Percentiles rank a stretch among this genome's conserved stretches.
phyloP scores from a whole-genome alignment of 148 eudicot genomes.

The Linanthus parryae region DNA sequence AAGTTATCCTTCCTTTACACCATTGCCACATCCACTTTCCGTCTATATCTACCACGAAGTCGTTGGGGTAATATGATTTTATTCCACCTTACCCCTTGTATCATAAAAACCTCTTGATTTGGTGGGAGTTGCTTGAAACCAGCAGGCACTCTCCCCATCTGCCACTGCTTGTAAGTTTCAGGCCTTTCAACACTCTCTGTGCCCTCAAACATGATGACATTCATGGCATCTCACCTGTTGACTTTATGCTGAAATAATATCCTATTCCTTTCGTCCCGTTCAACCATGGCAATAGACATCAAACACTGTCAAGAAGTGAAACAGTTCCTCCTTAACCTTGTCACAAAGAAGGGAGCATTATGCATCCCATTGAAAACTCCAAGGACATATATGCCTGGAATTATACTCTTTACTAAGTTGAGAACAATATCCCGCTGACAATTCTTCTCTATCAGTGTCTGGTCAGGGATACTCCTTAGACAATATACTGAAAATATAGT shows the following conservation, averaged over 20 bases:
- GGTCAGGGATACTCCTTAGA: too few relatives aligned
- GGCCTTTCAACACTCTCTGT: slow-evolving; percentile 75
- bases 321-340: slow-evolving; percentile 80
- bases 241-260: slow-evolving; percentile 54
- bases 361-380: slow-evolving; percentile 65
- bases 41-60: slow-evolving; percentile 54
- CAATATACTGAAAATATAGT: too few relatives aligned
- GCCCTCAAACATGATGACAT: slow-evolving; percentile 70
- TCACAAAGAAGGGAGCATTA: slow-evolving; percentile 64
- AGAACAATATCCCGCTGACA: slow-evolving; percentile 63
- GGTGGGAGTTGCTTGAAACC: slow-evolving; percentile 59
- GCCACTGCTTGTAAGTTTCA: slow-evolving; percentile 89
- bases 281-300: slow-evolving; percentile 60
- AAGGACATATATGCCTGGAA: slow-evolving; percentile 48
- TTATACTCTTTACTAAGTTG: slow-evolving; percentile 39
- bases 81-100: slow-evolving; percentile 38
- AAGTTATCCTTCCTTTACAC: slow-evolving; percentile 70
- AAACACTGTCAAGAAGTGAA: slow-evolving; percentile 63
- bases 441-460: slow-evolving; percentile 50
- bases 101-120: slow-evolving; percentile 36
- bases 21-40: slow-evolving; percentile 73
- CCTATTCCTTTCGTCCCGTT: slow-evolving; percentile 54
- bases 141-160: slow-evolving; percentile 51
- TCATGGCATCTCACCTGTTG: slow-evolving; percentile 63
- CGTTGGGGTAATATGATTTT: slow-evolving; percentile 47